A percentile compares a stretch with the other conserved stretches of the same genome.
Conservation (phyloP, 2,329 filamentous ascomycete species). For the Ceratocystis eucalypticola region DNA sequence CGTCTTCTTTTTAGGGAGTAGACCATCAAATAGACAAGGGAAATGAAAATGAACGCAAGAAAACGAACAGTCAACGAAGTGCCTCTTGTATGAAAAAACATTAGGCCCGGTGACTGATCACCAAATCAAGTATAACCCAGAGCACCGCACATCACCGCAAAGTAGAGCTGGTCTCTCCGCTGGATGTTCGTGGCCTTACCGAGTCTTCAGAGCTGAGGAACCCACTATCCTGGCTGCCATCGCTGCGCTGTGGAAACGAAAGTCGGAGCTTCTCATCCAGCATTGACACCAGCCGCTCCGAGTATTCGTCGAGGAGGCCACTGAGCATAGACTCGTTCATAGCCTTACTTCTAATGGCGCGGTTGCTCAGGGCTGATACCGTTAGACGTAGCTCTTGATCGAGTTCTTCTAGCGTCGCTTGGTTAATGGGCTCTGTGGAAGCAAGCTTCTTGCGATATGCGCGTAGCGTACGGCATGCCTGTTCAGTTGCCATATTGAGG, state of each 20-base stretch:
- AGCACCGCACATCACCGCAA: conserved; percentile 9
- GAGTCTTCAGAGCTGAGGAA: conserved; percentile 21
- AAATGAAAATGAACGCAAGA: background rate
- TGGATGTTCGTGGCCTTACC: conserved; percentile 26
- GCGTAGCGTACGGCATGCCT: conserved; percentile 47
- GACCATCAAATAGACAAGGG: background rate
- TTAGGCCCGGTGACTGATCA: background rate
- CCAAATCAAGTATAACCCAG: background rate
- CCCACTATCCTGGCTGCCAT: conserved; percentile 16
- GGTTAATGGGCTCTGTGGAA: conserved; percentile 41
- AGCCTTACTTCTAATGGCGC: conserved; percentile 39
- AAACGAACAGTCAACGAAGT: background rate
- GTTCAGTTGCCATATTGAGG: conserved; percentile 50
- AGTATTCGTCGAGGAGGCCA: conserved; percentile 61
- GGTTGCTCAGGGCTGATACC: conserved; percentile 45
- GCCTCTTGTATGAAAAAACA: background rate
- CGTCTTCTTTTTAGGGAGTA: background rate
- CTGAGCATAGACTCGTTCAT: conserved; percentile 46
- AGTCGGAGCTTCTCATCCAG: conserved; percentile 57
- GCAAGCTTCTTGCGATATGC: conserved; percentile 50
- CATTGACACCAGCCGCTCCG: conserved; percentile 55
- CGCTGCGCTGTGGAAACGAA: conserved; percentile 27
- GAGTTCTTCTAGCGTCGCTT: conserved; percentile 46
- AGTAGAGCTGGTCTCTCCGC: conserved; percentile 26
- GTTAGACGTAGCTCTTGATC: conserved; percentile 53